Base-by-base conservation (phyloP, 179 eudicot species). In the Carnegiea gigantea region DNA sequence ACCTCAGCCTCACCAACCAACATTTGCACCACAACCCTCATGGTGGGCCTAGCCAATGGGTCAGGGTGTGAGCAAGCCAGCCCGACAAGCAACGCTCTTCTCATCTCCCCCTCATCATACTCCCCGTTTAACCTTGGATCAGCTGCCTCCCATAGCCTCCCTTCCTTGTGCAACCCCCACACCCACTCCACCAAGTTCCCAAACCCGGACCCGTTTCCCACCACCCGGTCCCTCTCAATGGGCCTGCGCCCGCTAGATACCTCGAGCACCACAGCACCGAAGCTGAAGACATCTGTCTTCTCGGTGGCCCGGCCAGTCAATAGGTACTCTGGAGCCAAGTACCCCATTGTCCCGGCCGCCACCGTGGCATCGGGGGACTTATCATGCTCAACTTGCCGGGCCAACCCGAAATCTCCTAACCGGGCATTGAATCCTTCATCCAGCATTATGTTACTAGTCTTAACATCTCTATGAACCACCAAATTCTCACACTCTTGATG, bases 21-120 rank as follows among this genome's bases (percentile, higher is more conserved):
- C 92, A 92, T 92, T 70, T 89, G 93, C 17, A 89, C 90, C 90
- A 89, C 96, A 74, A 83, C 78, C 60, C 96, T 89, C 93, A 91
- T 92, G n/a, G 83, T 85, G 1, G 93, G 93, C 60, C 96, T 73
- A 33, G 60, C 90, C 78, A 75, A 48, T 68, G 95, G 89, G 79
- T 92, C 92, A 20, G 95, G 93, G 65, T 89, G 88, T 18, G 95
- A 90, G 23, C 93, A 92, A 6, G 87, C 90, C 64, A 92, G 65
- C 78, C 95, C 93, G n/a, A 92, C 89, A 57, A 89, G 75, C 88
- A 90, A 49, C 54, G 90, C 90, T 76, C 85, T 83, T 78, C 84
- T 88, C 93, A 90, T 89, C 64, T 90, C 95, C 53, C 9, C 83
- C 60, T 84, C 90, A 60, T 90, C 91, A 46, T 78, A 90, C 78